Percentiles rank a stretch among this genome's conserved stretches.
Conservation (phyloP, 1,284 basidiomycete genomes). For the Schizopora paradoxa region DNA sequence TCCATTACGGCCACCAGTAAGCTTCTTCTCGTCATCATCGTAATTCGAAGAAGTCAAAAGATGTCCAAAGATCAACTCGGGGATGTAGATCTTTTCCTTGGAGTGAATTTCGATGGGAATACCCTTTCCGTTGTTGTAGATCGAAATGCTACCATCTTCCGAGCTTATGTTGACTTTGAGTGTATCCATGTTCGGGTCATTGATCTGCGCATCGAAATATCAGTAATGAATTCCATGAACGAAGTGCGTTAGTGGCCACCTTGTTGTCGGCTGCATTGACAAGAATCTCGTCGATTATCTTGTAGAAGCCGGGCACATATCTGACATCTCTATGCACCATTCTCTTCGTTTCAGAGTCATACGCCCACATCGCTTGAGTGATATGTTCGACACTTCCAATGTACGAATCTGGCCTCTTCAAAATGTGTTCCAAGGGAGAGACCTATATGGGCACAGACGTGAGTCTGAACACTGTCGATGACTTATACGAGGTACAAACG, state of each 20-base stretch:
- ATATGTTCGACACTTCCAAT: constrained; percentile 91
- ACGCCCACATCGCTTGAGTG: constrained; percentile 88
- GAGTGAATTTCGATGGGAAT: constrained; percentile 97
- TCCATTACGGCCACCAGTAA: constrained; percentile 97
- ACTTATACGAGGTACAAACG: constrained; percentile 19
- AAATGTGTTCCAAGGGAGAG: constrained; percentile 93
- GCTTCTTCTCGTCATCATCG: constrained; percentile 98
- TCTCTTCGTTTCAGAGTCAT: constrained; percentile 72
- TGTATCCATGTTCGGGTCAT: constrained; percentile 83
- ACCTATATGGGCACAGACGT: constrained; percentile 48
- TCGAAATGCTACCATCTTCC: constrained; percentile 83
- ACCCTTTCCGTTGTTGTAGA: constrained; percentile 94
- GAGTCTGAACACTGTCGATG: constrained; percentile 7
- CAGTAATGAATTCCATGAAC: constrained; percentile 15
- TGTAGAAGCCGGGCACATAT: constrained; percentile 98
- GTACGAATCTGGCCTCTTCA: constrained; percentile 96
- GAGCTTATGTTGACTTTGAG: constrained; percentile 86
- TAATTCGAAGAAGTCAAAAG: constrained; percentile 96
- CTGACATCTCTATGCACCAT: constrained; percentile 82
- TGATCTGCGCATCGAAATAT: constrained; percentile 55
- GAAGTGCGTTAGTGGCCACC: constrained; percentile 49
- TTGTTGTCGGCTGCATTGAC: constrained; percentile 99
- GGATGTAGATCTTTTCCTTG: constrained; percentile 93
- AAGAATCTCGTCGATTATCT: constrained; percentile 98
- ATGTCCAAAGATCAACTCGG: constrained; percentile 97